Evolutionary conservation across 2,329 filamentous ascomycete species (phyloP).

Genomic region (Didymella pinodella): DNA sequence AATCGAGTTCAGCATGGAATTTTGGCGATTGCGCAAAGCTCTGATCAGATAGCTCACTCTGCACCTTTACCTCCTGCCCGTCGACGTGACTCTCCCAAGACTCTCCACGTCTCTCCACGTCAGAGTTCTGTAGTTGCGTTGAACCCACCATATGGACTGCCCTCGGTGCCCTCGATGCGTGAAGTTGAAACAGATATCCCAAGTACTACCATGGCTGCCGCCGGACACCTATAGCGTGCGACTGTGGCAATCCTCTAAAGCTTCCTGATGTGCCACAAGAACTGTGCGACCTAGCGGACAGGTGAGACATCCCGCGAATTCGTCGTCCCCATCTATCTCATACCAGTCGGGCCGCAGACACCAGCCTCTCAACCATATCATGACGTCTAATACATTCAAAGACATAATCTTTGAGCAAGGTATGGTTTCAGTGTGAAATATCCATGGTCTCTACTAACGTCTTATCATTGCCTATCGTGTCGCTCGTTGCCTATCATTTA

Average conservation of each 20-base stretch:
- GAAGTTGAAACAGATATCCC: constrained; percentile 5
- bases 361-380: not conserved
- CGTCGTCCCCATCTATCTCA: not conserved
- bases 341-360: not conserved
- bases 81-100: not conserved
- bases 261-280: not conserved
- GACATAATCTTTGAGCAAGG: not conserved
- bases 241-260: constrained; percentile 3
- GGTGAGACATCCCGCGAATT: not conserved
- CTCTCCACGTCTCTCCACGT: too few relatives aligned
- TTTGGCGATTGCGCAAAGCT: constrained; percentile 8
- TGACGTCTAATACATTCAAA: not conserved
- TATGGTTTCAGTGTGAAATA: not conserved
- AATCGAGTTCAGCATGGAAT: constrained; percentile 15
- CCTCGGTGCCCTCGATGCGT: constrained; percentile 3
- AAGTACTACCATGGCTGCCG: not conserved
- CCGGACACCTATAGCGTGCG: not conserved
- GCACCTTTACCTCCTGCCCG: not conserved
- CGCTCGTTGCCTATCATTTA: not conserved
- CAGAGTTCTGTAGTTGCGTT: too few relatives aligned
- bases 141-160: not conserved
- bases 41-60: not conserved
- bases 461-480: not conserved
- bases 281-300: not conserved
- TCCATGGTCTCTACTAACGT: not conserved